phyloP scores from a whole-genome alignment of 2,329 filamentous ascomycete genomes.

The Thielaviopsis populi region DNA sequence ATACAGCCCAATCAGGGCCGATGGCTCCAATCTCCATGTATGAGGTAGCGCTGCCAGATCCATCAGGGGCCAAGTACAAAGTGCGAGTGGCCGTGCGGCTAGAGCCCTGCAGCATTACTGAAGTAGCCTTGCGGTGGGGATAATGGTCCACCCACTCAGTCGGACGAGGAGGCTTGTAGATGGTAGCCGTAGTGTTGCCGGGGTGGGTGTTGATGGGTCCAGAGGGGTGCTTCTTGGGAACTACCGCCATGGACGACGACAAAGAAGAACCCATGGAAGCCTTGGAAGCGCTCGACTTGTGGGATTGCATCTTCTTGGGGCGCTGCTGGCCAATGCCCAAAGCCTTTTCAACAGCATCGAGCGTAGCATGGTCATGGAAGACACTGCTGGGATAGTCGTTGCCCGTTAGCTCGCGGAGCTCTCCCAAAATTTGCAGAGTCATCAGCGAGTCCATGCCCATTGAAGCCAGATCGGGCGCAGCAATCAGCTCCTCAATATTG shows the following conservation, averaged over 20 bases:
- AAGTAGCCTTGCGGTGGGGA: conserved; percentile 36
- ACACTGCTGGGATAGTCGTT: conserved; percentile 43
- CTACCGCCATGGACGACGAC: conserved; percentile 16
- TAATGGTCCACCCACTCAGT: conserved; percentile 29
- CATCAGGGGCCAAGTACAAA: conserved; percentile 41
- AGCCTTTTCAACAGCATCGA: conserved; percentile 49
- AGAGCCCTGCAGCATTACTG: conserved; percentile 36
- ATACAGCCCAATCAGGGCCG: conserved; percentile 33
- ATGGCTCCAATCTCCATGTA: conserved; percentile 33
- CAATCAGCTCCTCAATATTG: conserved; percentile 46
- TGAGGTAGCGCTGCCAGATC: conserved; percentile 48
- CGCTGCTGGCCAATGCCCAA: conserved; percentile 37
- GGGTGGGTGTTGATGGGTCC: conserved; percentile 22
- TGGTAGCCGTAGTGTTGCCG: conserved; percentile 33
- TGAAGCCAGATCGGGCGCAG: conserved; percentile 38
- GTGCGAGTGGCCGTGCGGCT: conserved; percentile 32
- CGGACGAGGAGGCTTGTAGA: conserved; percentile 29
- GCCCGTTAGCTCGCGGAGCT: conserved; percentile 39
- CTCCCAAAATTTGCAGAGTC: conserved; percentile 40
- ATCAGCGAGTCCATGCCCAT: conserved; percentile 46
- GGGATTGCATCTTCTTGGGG: conserved; percentile 24
- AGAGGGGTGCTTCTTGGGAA: conserved; percentile 18
- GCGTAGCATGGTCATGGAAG: conserved; percentile 44
- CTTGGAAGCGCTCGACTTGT: conserved; percentile 19
- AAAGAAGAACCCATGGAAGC: not conserved